These are phyloP conservation scores for Microcyclosporella mali DNA, from an alignment of 2,329 filamentous ascomycete genomes.

Conservation along the genomic window DNA sequence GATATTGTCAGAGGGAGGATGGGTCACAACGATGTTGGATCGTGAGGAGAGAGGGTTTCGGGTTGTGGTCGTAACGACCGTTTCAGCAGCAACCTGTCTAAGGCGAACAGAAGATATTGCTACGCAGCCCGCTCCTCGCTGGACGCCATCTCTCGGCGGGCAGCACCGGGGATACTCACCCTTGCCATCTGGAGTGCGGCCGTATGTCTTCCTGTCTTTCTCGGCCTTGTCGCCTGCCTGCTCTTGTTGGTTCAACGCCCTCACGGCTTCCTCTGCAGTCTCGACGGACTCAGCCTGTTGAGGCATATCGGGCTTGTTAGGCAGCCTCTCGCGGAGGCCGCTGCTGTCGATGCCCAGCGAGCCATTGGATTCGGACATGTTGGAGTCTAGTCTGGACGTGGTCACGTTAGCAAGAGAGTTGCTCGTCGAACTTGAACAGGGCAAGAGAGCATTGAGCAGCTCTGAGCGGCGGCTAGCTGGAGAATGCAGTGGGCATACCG, in stretches of 20 bases:
- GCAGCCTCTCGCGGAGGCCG: constrained; percentile 45
- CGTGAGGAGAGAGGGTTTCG: background rate
- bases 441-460: background rate
- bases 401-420: constrained; percentile 11
- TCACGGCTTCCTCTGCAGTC: constrained; percentile 43
- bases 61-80: background rate
- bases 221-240: constrained; percentile 42
- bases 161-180: constrained; percentile 52
- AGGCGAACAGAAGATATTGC: constrained; percentile 3
- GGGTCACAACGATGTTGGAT: background rate
- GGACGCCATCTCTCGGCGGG: constrained; percentile 1
- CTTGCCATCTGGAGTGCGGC: constrained; percentile 82
- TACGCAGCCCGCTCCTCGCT: constrained; percentile 6
- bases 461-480: too few relatives aligned
- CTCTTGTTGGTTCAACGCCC: constrained; percentile 46
- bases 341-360: constrained; percentile 20
- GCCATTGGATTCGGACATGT: constrained; percentile 19
- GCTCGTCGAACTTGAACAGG: background rate
- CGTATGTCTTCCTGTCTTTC: constrained; percentile 72
- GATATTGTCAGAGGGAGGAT: background rate
- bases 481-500: background rate
- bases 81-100: constrained; percentile 7
- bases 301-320: constrained; percentile 29
- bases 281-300: constrained; percentile 27
- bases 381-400: constrained; percentile 8